Percentiles rank a stretch among this genome's conserved stretches.
Evolutionary conservation across 2,329 filamentous ascomycete species (phyloP).

Genomic region (Trichophyton mentagrophytes): DNA sequence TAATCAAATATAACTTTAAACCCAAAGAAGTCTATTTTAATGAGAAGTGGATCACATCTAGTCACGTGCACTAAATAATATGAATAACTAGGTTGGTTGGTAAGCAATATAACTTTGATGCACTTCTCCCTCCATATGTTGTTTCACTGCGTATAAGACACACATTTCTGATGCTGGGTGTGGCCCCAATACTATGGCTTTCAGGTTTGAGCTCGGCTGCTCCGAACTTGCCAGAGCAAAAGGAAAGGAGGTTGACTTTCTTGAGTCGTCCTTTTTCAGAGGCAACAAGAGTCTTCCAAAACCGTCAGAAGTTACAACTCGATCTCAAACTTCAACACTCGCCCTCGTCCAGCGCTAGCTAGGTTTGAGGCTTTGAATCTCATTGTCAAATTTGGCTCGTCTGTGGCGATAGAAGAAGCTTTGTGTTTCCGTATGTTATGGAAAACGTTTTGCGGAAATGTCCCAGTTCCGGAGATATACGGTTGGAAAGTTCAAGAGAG

Average conservation of each 20-base stretch:
- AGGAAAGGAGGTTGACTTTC: constrained; percentile 16
- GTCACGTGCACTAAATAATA: background rate
- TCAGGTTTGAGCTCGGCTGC: background rate
- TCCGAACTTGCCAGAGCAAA: background rate
- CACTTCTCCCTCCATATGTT: no score
- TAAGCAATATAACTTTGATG: no score
- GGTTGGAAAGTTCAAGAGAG: constrained; percentile 21
- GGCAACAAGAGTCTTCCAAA: constrained; percentile 14
- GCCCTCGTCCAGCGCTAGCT: constrained; percentile 9
- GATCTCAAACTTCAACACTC: constrained; percentile 12
- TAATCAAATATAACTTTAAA: background rate
- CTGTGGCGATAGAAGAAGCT: constrained; percentile 16
- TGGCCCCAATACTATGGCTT: background rate
- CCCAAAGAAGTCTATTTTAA: background rate
- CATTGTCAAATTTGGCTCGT: constrained; percentile 18
- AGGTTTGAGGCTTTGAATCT: constrained; percentile 15
- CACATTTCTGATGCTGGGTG: background rate
- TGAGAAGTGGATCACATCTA: background rate
- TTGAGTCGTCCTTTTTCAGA: constrained; percentile 19
- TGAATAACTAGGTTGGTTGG: no score
- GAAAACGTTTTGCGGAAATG: constrained; percentile 12
- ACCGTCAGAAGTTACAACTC: constrained; percentile 14
- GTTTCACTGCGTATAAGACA: no score
- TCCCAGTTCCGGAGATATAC: constrained; percentile 28
- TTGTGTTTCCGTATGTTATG: constrained; percentile 18